These are phyloP conservation scores for Ulota crispa DNA, from an alignment of 225 moss, liverwort and hornwort genomes.

Conservation along the genomic window DNA sequence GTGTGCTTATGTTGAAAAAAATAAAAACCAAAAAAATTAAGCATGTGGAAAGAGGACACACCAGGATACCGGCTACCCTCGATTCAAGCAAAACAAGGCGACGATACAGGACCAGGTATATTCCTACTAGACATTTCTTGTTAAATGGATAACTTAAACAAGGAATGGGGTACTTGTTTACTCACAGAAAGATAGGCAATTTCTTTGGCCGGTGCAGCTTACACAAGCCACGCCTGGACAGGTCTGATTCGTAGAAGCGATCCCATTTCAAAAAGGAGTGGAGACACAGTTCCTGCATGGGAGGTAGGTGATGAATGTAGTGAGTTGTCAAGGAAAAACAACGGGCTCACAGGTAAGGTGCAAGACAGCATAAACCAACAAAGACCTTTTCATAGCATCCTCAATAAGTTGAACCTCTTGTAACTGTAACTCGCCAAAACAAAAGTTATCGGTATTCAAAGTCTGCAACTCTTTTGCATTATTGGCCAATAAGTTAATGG, in stretches of 20 bases:
- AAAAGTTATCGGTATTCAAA: too few relatives aligned
- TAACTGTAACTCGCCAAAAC: too few relatives aligned
- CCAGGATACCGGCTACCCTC: too few relatives aligned
- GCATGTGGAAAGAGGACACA: too few relatives aligned
- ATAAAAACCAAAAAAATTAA: too few relatives aligned
- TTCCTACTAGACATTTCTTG: background rate
- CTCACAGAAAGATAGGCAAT: background rate
- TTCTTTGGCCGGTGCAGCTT: background rate
- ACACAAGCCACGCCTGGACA: background rate
- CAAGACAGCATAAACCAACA: too few relatives aligned
- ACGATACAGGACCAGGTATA: background rate
- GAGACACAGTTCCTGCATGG: constrained; percentile 13
- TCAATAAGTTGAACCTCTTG: too few relatives aligned
- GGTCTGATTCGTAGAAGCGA: background rate
- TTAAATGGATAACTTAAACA: background rate
- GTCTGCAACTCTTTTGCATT: too few relatives aligned
- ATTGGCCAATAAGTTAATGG: too few relatives aligned
- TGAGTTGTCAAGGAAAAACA: background rate
- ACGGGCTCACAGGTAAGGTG: background rate
- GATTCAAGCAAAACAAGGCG: background rate
- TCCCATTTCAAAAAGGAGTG: background rate
- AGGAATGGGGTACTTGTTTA: background rate
- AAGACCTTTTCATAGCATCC: too few relatives aligned
- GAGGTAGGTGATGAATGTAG: background rate
- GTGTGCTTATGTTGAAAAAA: background rate